Base-by-base conservation (phyloP, 2,329 filamentous ascomycete species). In the Allantophomopsis lycopodina region DNA sequence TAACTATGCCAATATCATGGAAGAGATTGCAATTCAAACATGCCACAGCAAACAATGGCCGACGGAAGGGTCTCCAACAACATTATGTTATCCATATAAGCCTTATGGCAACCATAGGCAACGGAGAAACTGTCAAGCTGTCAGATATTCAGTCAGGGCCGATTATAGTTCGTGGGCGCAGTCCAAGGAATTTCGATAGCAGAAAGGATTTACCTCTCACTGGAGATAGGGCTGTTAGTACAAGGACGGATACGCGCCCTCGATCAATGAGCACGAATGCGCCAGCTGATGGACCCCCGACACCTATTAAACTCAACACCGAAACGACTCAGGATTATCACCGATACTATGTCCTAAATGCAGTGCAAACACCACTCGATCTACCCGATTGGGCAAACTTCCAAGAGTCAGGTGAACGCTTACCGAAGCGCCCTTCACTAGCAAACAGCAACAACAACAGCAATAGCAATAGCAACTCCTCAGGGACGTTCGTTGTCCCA, bases 1-100 rank as follows among this genome's bases (percentile, higher is more conserved):
- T 89, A 7, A 83, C 76, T 32, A 76, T 94, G 42, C 83, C 87
- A 1, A 79, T 95, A 39, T 80, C 85, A 28, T 96, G 89, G 89
- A 95, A 94, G 60, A 71, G 89, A 40, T 63, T 96, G 42, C 89
- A 96, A 58, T 96, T 96, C 60, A 84, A 94, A 53, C 91, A 94
- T 50, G 89, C 89, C 2, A 96, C 89, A 1, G 89, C 89, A 38
- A 96, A 96, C 58, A 96, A 96, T 55, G 89, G 89, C 11, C 76
- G 89, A 40, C 74, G 89, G 48, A 95, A 95, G 61, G 89, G 94
- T 47, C 65, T 95, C 36, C 89, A 96, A 56, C 89, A 96, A 58
- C 88, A 95, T 58, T 96, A 95, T 56, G 73, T 93, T 2, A 83
- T 96, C 36, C 79, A 85, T 44, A 77, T 96, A 42, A 87, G 80